Evolutionary conservation across 208 protist species (phyloP), one percentile per base, ranked within the genome.

Genomic region (Leishmania mexicana): DNA sequence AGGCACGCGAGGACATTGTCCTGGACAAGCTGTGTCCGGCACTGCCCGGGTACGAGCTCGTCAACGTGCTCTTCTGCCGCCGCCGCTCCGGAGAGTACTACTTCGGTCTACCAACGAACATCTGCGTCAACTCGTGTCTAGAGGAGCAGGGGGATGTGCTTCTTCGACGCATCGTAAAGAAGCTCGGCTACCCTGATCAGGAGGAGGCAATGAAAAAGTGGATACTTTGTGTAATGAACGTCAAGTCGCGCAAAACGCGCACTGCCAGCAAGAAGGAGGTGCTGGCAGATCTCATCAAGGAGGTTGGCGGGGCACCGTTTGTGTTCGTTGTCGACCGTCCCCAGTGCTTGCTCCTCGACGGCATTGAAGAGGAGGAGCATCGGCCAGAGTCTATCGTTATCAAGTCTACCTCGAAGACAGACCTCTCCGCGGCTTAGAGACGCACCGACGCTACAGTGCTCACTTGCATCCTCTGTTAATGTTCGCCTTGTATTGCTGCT

Each of bases 71-170:
- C 45, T 96, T 94, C 74, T 96, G 88, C 81, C 84, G 86, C 58
- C 89, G 93, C 5, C 88, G 91, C 71, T 85, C 81, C 0, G 88
- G 87, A 3, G 91, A 94, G 79, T 57, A 80, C 45, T 94, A 89
- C 65, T 96, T 96, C 73, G 93, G 93, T 13, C 78, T 91, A 35
- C 93, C 92, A 6, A 96, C 89, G 3, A 93, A 89, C 75, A 92
- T 96, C 42, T 68, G 54, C 58, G 72, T 95, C 31, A 78, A 86
- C 1, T 53, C 74, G 10, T 64, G 71, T n/a, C 78, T 91, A 76
- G 75, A 77, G 31, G 94, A 95, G 79, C 89, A 73, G 15, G 88
- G 89, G 0, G 81, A 88, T 31, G 84, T 80, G 21, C 68, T 95
- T 42, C 76, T 93, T 13, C 73, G 80, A 10, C 92, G 90, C 47